Base-by-base conservation (phyloP, 139 green algal genomes). In the Tetraselmis chui region DNA sequence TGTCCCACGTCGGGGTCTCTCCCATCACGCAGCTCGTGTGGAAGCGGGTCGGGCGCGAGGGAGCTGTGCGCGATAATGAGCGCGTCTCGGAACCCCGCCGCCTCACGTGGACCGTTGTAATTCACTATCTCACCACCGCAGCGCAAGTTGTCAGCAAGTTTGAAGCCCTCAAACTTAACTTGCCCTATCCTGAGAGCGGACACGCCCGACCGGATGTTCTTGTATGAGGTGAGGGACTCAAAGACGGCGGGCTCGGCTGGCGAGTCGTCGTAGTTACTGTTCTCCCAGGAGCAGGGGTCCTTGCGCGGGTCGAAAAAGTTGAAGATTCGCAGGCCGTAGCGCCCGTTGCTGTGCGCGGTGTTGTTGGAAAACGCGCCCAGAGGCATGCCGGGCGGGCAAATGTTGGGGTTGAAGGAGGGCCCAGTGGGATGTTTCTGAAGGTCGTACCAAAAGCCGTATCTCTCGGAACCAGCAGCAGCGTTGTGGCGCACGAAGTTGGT, bases 401-500 rank as follows among this genome's bases (percentile, higher is more conserved):
- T 29, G 28, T 2, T 27, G 28, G 1, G 32, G 28, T 28, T 79
- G 28, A 45, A 59, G 28, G 28, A 59, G 28, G 76, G 76, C 28
- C 76, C 76, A 2, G 27, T 27, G 28, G 76, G 76, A 29, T 79
- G 27, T 28, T 2, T 32, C 28, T 59, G 28, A 2, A 79, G 45
- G 45, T 67, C 45, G 45, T 67, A 67, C 45, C 45, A 67, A 18
- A 67, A 67, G 11, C 45, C 45, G 18, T 67, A 67, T 5, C 45
- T 5, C 45, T 67, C 45, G 1, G 45, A 83, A 28, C 89, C 89
- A 59, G 86, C 89, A 23, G 90, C 90, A 24, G 81, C 79, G 78
- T 94, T 95, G 32, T 82, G 75, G 22, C 76, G 31, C 45, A 88
- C 79, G 27, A 85, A 90, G 87, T 96, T 96, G 84, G 92, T 91